A percentile compares a stretch with the other conserved stretches of the same genome.
phyloP scores from a whole-genome alignment of 2,329 filamentous ascomycete species.

The Diplodia mutila region DNA sequence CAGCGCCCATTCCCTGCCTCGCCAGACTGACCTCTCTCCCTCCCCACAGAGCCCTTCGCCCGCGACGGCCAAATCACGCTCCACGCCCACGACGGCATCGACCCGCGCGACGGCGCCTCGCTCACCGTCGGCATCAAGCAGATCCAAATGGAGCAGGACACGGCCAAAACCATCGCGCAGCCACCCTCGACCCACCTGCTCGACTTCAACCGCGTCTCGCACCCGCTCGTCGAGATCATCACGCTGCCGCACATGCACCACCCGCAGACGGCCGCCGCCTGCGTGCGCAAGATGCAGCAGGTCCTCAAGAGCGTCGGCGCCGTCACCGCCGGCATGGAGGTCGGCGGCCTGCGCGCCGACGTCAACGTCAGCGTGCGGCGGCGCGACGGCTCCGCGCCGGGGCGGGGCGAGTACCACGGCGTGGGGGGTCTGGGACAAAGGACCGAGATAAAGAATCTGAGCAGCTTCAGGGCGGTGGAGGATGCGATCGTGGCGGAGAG shows the following conservation, averaged over 20 bases:
- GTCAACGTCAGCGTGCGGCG: constrained; percentile 88
- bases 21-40: background rate
- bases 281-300: constrained; percentile 85
- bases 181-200: constrained; percentile 74
- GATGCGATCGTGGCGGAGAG: constrained; percentile 92
- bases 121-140: constrained; percentile 84
- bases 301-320: constrained; percentile 80
- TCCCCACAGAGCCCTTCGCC: constrained; percentile 60
- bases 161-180: constrained; percentile 86
- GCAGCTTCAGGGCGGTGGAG: constrained; percentile 92
- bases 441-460: constrained; percentile 97
- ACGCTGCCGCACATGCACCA: constrained; percentile 87
- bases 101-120: constrained; percentile 70
- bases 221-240: constrained; percentile 93
- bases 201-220: constrained; percentile 91
- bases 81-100: constrained; percentile 76
- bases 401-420: constrained; percentile 55
- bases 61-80: constrained; percentile 74
- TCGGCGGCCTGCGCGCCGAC: constrained; percentile 86
- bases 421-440: constrained; percentile 74
- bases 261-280: constrained; percentile 82
- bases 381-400: constrained; percentile 36
- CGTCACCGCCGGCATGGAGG: constrained; percentile 90
- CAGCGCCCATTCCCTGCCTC: no score
- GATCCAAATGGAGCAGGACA: constrained; percentile 97